phyloP scores from a whole-genome alignment of 2,329 filamentous ascomycete genomes.

The Talaromyces pinophilus region DNA sequence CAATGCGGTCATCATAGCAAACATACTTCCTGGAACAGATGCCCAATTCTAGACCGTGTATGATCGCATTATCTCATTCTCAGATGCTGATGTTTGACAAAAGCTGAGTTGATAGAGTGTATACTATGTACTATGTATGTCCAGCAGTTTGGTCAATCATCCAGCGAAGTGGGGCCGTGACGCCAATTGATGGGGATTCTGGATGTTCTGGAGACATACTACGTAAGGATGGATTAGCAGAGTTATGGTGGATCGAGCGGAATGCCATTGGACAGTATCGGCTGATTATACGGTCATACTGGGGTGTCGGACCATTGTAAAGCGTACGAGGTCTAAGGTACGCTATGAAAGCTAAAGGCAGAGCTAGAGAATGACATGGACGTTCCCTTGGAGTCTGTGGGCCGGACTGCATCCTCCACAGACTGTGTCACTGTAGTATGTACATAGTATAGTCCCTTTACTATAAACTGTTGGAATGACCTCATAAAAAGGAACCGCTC shows the following conservation, averaged over 20 bases:
- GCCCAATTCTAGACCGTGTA: not conserved
- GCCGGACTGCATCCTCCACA: not conserved
- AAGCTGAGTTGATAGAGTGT: not conserved
- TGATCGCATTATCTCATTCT: not conserved
- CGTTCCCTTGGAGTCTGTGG: not conserved
- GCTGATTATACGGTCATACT: not conserved
- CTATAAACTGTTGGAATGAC: not conserved
- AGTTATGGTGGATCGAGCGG: not conserved
- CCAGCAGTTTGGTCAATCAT: not conserved
- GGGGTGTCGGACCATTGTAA: not conserved
- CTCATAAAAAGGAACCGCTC: not conserved
- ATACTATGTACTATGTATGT: not conserved
- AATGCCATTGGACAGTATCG: not conserved
- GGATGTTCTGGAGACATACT: not conserved
- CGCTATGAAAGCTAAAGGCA: not conserved
- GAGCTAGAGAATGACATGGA: not conserved
- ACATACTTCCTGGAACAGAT: not conserved
- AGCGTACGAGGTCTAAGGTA: not conserved
- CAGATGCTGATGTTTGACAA: not conserved
- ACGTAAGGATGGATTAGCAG: not conserved
- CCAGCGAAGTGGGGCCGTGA: constrained; percentile 6
- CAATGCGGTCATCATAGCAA: not conserved
- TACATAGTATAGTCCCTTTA: not conserved
- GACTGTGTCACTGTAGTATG: not conserved
- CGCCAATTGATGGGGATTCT: not conserved